A percentile compares a stretch with the other conserved stretches of the same genome.
These are phyloP conservation scores for Mycotypha africana DNA, from an alignment of 371 early-diverging fungal genomes.

Conservation along the genomic window DNA sequence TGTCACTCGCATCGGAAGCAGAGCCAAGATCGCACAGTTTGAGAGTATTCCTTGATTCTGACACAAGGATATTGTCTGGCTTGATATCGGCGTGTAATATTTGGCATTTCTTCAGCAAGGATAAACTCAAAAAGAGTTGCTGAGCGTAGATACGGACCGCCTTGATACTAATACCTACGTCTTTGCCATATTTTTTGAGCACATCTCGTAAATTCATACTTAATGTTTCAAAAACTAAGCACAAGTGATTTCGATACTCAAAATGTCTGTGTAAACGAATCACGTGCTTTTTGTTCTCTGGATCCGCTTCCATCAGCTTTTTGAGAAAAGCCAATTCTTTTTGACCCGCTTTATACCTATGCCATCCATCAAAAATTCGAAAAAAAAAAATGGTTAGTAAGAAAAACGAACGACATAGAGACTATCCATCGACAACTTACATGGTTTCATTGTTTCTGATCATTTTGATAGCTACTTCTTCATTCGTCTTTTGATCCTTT, in stretches of 20 bases:
- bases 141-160: conserved; percentile 90
- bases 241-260: conserved; percentile 87
- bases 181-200: conserved; percentile 89
- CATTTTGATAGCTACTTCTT: conserved; percentile 94
- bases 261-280: conserved; percentile 81
- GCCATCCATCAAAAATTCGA: background rate
- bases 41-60: conserved; percentile 70
- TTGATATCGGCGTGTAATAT: conserved; percentile 98
- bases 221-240: conserved; percentile 91
- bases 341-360: conserved; percentile 84
- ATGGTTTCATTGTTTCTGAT: conserved; percentile 93
- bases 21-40: conserved; percentile 95
- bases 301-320: conserved; percentile 76
- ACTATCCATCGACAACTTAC: conserved; percentile 44
- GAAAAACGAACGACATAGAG: too few species aligned
- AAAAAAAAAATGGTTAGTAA: background rate
- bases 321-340: conserved; percentile 87
- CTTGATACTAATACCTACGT: conserved; percentile 86
- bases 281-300: conserved; percentile 82
- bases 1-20: conserved; percentile 81
- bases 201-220: conserved; percentile 91
- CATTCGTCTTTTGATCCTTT: conserved; percentile 58
- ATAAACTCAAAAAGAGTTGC: conserved; percentile 86
- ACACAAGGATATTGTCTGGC: conserved; percentile 95
- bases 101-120: conserved; percentile 73